phyloP scores from a whole-genome alignment of 164 flowering plant species.

The Chimonanthus praecox region DNA sequence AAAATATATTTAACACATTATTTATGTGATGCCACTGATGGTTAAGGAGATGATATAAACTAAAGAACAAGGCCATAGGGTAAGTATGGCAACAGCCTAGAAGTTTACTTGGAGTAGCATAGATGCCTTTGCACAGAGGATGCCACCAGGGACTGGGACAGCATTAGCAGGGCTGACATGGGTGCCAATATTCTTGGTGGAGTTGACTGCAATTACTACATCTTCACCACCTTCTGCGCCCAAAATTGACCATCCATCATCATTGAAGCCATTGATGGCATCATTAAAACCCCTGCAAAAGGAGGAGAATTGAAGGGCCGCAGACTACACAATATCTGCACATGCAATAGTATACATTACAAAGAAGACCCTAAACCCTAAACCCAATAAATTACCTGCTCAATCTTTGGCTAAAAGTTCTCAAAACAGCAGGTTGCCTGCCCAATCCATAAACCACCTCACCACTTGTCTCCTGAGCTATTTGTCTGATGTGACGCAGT shows the following conservation, averaged over 20 bases:
- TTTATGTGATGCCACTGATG: too few relatives aligned
- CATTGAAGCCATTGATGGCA: constrained; percentile 82
- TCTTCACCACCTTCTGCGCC: constrained; percentile 77
- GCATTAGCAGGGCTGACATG: constrained; percentile 31
- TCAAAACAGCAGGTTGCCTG: constrained; percentile 91
- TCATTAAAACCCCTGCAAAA: constrained; percentile 83
- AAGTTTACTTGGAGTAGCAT: constrained; percentile 89
- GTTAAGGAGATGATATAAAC: not conserved
- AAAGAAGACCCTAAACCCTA: too few relatives aligned
- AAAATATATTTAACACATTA: not conserved
- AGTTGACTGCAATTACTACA: constrained; percentile 64
- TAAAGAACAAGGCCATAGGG: not conserved
- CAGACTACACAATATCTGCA: not conserved
- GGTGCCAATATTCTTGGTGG: constrained; percentile 45
- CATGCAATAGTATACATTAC: not conserved
- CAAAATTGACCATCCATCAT: constrained; percentile 87
- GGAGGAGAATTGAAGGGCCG: not conserved
- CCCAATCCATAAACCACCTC: constrained; percentile 85
- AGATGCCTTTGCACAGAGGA: constrained; percentile 92
- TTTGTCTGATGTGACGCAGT: constrained; percentile 71
- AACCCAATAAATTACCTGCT: constrained; percentile 81
- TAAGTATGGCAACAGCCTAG: not conserved
- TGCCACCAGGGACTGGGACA: constrained; percentile 56
- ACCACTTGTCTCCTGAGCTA: constrained; percentile 89
- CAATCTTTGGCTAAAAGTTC: constrained; percentile 88